A percentile compares a stretch with the other conserved stretches of the same genome.
phyloP scores from a whole-genome alignment of 2,329 filamentous ascomycete species.

The Arthrobotrys sinensis region DNA sequence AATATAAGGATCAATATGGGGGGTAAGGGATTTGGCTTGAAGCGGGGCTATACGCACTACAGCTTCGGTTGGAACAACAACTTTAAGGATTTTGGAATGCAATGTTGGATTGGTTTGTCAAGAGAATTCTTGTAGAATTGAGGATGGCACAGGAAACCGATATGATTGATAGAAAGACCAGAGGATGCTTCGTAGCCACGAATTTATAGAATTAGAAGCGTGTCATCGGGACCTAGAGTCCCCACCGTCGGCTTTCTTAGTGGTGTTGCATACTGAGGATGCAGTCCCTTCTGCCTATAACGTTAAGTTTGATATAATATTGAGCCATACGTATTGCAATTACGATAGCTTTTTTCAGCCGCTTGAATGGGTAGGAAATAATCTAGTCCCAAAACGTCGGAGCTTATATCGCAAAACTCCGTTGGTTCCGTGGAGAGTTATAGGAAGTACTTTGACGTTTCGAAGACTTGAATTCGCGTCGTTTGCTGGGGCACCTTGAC shows the following conservation, averaged over 20 bases:
- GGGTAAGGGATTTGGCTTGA: background rate
- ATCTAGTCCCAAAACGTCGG: slow-evolving; percentile 7
- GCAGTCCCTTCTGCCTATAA: background rate
- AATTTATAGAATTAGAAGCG: slow-evolving; percentile 50
- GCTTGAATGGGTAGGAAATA: background rate
- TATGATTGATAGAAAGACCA: background rate
- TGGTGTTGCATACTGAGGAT: background rate
- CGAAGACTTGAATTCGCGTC: background rate
- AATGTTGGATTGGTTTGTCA: too few relatives aligned
- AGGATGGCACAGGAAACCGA: background rate
- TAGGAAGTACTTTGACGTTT: background rate
- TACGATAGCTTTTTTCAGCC: background rate
- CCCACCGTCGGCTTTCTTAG: background rate
- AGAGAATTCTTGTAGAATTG: background rate
- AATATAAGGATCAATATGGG: too few relatives aligned
- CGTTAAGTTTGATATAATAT: slow-evolving; percentile 10
- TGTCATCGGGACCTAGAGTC: background rate
- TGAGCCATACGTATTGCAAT: background rate
- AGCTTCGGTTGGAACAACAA: background rate
- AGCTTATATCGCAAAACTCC: slow-evolving; percentile 1
- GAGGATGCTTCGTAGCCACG: background rate
- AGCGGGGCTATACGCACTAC: background rate
- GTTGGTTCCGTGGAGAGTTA: background rate
- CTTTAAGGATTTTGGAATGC: background rate
- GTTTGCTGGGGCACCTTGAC: background rate